Evolutionary conservation across 2,329 filamentous ascomycete species (phyloP).

Genomic region (Ophiocordyceps polyrhachis-furcata): DNA sequence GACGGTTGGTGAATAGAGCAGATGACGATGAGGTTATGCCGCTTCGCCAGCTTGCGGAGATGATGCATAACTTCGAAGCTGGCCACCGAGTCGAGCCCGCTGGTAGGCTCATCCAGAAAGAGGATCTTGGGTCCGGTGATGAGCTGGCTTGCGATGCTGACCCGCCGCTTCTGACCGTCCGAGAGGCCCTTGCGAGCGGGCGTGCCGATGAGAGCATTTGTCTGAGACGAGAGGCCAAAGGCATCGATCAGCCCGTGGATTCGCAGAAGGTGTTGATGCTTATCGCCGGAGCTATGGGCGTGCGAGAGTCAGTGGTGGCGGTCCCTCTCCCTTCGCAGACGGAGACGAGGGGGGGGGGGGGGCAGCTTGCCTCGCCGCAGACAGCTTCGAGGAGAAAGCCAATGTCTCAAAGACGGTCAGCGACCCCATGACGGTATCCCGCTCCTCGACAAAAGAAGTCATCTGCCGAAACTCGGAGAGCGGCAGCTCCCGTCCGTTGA

Average conservation of each 20-base stretch:
- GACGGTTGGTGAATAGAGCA: constrained; percentile 78
- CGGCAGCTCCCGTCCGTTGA: constrained; percentile 40
- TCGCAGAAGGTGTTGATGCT: constrained; percentile 36
- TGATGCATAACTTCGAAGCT: constrained; percentile 62
- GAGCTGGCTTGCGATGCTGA: constrained; percentile 64
- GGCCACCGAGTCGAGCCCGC: constrained; percentile 61
- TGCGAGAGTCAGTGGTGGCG: background rate
- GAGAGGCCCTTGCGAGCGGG: constrained; percentile 69
- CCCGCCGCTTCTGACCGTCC: constrained; percentile 66
- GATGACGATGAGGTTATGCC: constrained; percentile 57
- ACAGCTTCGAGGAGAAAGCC: constrained; percentile 57
- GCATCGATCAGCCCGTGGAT: constrained; percentile 49
- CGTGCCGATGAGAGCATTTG: constrained; percentile 58
- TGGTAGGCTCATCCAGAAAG: constrained; percentile 73
- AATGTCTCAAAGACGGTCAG: constrained; percentile 68
- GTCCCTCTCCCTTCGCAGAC: background rate
- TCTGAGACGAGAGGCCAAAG: constrained; percentile 55
- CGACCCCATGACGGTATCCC: constrained; percentile 66
- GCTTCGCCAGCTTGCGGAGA: constrained; percentile 44
- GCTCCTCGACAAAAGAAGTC: constrained; percentile 70
- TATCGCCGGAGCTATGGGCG: background rate
- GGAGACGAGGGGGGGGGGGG: constrained; percentile 15
- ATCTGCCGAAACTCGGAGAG: constrained; percentile 41
- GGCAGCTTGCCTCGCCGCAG: constrained; percentile 28
- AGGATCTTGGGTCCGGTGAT: constrained; percentile 66